Conservation (phyloP, 139 green algal genomes). For the Gonium pectorale region DNA sequence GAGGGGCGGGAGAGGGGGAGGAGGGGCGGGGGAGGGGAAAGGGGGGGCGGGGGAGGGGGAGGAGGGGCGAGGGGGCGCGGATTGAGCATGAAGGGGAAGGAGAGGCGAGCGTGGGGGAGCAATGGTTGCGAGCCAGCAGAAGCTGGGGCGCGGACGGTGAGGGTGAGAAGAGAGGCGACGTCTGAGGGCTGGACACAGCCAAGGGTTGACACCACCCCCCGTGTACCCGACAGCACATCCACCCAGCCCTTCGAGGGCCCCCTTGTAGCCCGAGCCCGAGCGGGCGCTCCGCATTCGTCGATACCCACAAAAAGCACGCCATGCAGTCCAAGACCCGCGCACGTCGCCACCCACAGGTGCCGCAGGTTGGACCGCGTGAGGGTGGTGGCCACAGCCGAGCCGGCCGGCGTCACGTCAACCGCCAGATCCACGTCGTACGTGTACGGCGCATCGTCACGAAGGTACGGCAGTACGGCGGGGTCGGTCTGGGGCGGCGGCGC, state of each 20-base stretch:
- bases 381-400: background rate
- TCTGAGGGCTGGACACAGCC: too few relatives aligned
- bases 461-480: conserved; percentile 77
- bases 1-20: background rate
- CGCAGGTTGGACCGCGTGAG: conserved; percentile 77
- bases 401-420: conserved; percentile 68
- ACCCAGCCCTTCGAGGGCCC: too few relatives aligned
- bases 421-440: conserved; percentile 84
- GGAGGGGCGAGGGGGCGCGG: background rate
- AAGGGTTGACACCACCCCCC: too few relatives aligned
- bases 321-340: too few relatives aligned
- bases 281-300: too few relatives aligned
- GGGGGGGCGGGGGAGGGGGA: background rate
- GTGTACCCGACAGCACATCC: too few relatives aligned
- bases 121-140: background rate
- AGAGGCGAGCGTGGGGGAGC: background rate
- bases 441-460: conserved; percentile 43
- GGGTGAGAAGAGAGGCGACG: too few relatives aligned
- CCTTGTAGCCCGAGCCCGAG: too few relatives aligned
- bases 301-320: too few relatives aligned
- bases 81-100: background rate
- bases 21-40: background rate
- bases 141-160: too few relatives aligned
- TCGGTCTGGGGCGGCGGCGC: conserved; percentile 69
- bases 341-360: conserved; percentile 71